Evolutionary conservation across 1,139 yeast genomes (phyloP).

Genomic region (Diutina mesorugosa): DNA sequence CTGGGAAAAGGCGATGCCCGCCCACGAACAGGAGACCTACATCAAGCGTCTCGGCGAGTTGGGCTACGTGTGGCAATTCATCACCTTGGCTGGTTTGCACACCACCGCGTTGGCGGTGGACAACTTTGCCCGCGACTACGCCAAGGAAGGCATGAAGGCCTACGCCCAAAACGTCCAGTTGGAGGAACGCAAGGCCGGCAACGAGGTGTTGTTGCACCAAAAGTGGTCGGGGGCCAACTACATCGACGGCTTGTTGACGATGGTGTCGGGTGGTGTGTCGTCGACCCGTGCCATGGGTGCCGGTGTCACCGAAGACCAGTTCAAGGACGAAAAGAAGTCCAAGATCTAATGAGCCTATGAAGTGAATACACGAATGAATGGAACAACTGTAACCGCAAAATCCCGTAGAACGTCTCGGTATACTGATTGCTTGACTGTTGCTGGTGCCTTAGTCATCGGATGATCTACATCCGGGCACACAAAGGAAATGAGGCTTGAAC

Average conservation of each 20-base stretch:
- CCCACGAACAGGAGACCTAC: constrained; percentile 81
- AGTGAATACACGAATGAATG: neutral
- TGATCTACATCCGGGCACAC: no score
- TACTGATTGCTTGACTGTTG: no score
- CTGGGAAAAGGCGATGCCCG: constrained; percentile 92
- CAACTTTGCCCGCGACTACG: constrained; percentile 67
- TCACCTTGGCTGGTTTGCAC: constrained; percentile 94
- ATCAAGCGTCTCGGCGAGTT: constrained; percentile 76
- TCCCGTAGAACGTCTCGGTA: no score
- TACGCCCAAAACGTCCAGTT: constrained; percentile 82
- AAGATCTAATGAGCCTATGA: neutral
- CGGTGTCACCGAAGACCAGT: constrained; percentile 97
- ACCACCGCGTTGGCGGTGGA: constrained; percentile 91
- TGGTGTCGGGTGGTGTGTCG: constrained; percentile 90
- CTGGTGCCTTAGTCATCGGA: neutral
- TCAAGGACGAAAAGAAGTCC: constrained; percentile 25
- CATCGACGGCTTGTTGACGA: constrained; percentile 79
- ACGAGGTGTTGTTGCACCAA: constrained; percentile 95
- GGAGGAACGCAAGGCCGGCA: constrained; percentile 79
- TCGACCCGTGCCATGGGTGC: constrained; percentile 98
- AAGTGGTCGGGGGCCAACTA: constrained; percentile 99
- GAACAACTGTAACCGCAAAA: neutral
- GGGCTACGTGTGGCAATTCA: constrained; percentile 97
- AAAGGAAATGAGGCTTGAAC: no score
- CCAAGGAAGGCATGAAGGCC: constrained; percentile 87